Conservation (phyloP, 805 yeast species). For the Maudiozyma pseudohumilis region DNA sequence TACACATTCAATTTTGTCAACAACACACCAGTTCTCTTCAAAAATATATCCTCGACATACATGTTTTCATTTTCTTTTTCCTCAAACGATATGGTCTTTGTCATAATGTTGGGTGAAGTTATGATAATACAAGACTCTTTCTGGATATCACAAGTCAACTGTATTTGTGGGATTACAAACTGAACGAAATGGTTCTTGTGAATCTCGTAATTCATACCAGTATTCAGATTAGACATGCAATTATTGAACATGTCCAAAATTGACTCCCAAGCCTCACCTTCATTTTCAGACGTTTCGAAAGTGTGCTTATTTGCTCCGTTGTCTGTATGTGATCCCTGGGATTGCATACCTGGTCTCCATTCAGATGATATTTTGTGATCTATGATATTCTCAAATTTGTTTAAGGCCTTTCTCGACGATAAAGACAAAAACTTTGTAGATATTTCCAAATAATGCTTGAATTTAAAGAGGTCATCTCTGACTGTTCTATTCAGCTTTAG, state of each 20-base stretch:
- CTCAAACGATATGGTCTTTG: constrained; percentile 57
- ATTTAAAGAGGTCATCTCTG: constrained; percentile 54
- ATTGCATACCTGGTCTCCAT: constrained; percentile 1
- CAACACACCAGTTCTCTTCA: constrained; percentile 61
- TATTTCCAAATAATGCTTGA: constrained; percentile 40
- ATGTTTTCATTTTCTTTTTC: constrained; percentile 36
- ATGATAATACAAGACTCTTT: constrained; percentile 54
- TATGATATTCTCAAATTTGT: constrained; percentile 42
- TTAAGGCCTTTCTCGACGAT: constrained; percentile 39
- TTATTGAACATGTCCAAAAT: constrained; percentile 35
- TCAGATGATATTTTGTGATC: constrained; percentile 17
- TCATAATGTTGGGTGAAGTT: constrained; percentile 62
- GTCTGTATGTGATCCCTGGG: neutral
- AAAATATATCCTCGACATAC: constrained; percentile 39
- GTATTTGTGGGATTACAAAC: constrained; percentile 76
- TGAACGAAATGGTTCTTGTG: constrained; percentile 54
- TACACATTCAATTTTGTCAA: constrained; percentile 64
- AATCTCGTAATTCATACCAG: constrained; percentile 29
- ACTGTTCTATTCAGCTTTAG: constrained; percentile 69
- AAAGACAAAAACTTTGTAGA: constrained; percentile 37
- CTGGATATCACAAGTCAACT: constrained; percentile 43
- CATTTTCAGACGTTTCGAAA: neutral
- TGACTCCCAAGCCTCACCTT: constrained; percentile 3
- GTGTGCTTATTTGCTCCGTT: neutral
- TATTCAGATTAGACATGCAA: constrained; percentile 36